These are phyloP conservation scores for Plasmodium gonderi DNA, from an alignment of 169 alveolate species.

Conservation along the genomic window DNA sequence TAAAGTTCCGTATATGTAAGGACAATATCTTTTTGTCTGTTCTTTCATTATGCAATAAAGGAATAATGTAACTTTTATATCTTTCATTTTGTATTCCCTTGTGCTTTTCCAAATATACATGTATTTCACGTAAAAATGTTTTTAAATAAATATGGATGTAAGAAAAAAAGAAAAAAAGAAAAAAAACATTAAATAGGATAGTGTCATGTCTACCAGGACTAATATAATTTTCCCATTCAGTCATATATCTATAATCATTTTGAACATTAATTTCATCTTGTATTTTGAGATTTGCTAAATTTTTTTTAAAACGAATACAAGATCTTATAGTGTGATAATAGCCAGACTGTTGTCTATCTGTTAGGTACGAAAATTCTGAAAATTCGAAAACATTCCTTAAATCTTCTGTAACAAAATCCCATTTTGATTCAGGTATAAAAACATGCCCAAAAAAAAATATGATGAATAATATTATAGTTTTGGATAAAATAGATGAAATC, in stretches of 20 bases:
- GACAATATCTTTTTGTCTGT: background rate
- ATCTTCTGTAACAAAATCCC: slow-evolving; percentile 32
- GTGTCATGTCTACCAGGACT: slow-evolving; percentile 71
- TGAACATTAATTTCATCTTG: slow-evolving; percentile 12
- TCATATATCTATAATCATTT: slow-evolving; percentile 54
- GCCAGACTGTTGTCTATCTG: slow-evolving; percentile 1
- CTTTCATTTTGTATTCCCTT: background rate
- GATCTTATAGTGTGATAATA: slow-evolving; percentile 51
- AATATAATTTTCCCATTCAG: slow-evolving; percentile 67
- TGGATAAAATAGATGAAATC: slow-evolving; percentile 35
- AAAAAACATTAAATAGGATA: slow-evolving; percentile 63
- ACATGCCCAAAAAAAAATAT: slow-evolving; percentile 68
- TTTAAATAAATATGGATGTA: slow-evolving; percentile 48
- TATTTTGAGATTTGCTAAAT: slow-evolving; percentile 57
- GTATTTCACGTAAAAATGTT: slow-evolving; percentile 20
- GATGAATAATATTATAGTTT: slow-evolving; percentile 4
- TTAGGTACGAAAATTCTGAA: slow-evolving; percentile 41
- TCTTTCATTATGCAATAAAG: background rate
- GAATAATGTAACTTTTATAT: background rate
- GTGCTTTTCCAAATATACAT: background rate
- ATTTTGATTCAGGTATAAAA: slow-evolving; percentile 45
- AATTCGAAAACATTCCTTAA: slow-evolving; percentile 27
- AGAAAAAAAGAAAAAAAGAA: slow-evolving; percentile 59
- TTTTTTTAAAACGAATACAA: slow-evolving; percentile 59
- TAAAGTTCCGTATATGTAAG: background rate